Evolutionary conservation across 164 flowering plant genomes (phyloP).

Genomic region (Saururus chinensis): DNA sequence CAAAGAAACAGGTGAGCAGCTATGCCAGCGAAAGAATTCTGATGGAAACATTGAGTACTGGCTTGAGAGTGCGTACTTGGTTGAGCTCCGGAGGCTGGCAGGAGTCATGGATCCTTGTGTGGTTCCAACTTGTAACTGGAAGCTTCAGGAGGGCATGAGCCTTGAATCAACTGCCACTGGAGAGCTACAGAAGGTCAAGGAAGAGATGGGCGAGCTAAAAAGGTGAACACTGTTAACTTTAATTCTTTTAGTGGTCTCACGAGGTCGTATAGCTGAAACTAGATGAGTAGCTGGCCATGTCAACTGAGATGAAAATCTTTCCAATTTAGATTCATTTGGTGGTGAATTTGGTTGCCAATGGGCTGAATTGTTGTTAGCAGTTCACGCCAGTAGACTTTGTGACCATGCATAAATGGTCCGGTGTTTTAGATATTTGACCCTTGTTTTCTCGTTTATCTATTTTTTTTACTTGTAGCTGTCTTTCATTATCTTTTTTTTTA

Average conservation of each 20-base stretch:
- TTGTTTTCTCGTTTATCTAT: background rate
- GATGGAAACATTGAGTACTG: background rate
- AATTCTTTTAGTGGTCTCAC: background rate
- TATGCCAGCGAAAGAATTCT: background rate
- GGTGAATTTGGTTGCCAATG: background rate
- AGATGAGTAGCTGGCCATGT: too few species aligned
- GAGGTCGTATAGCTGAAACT: background rate
- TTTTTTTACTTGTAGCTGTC: background rate
- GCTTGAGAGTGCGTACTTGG: background rate
- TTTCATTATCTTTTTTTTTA: background rate
- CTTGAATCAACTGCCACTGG: background rate
- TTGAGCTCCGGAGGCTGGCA: background rate
- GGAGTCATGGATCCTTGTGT: background rate
- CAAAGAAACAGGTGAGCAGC: background rate
- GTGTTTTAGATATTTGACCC: background rate
- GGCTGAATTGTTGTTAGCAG: too few species aligned
- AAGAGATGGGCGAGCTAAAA: background rate
- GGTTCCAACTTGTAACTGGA: background rate
- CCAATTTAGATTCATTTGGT: background rate
- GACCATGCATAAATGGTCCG: too few species aligned
- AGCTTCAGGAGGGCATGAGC: background rate
- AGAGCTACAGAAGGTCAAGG: background rate
- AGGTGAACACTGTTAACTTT: background rate
- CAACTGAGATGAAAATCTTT: background rate
- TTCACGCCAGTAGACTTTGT: too few species aligned